Conservation (phyloP, 352 stramenopile species). For the Phytopythium aichiense region DNA sequence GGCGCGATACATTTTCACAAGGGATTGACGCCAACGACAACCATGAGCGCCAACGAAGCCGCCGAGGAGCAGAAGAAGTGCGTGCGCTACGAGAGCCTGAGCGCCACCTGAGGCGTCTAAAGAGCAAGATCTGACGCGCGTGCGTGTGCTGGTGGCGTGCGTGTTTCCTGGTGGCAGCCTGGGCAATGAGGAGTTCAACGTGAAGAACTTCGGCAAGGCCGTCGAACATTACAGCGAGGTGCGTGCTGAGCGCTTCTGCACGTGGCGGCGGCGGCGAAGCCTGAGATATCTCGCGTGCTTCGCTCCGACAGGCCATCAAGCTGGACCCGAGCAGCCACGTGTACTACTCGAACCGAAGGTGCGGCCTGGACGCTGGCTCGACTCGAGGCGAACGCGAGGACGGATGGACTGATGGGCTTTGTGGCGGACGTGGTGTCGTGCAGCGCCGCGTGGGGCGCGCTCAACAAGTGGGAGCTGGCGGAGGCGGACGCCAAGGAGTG, state of each 20-base stretch:
- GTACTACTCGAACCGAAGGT: conserved; percentile 86
- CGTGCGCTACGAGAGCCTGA: conserved; percentile 8
- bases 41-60: conserved; percentile 39
- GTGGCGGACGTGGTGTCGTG: neutral
- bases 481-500: conserved; percentile 73
- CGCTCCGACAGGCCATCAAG: conserved; percentile 50
- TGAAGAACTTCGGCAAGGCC: conserved; percentile 82
- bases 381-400: neutral
- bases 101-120: neutral
- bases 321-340: conserved; percentile 72
- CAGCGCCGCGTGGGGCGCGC: conserved; percentile 68
- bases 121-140: neutral
- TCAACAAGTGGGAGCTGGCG: conserved; percentile 64
- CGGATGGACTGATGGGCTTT: neutral
- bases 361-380: neutral
- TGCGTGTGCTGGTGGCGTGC: neutral
- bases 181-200: conserved; percentile 84
- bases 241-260: neutral
- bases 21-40: neutral
- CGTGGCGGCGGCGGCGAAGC: neutral
- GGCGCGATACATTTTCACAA: neutral
- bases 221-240: conserved; percentile 79
- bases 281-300: neutral
- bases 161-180: conserved; percentile 26
- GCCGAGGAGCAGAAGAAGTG: conserved; percentile 68